Percentiles rank a stretch among this genome's conserved stretches.
These are phyloP conservation scores for Pezicula neosporulosa DNA, from an alignment of 2,329 filamentous ascomycete species.

Conservation along the genomic window DNA sequence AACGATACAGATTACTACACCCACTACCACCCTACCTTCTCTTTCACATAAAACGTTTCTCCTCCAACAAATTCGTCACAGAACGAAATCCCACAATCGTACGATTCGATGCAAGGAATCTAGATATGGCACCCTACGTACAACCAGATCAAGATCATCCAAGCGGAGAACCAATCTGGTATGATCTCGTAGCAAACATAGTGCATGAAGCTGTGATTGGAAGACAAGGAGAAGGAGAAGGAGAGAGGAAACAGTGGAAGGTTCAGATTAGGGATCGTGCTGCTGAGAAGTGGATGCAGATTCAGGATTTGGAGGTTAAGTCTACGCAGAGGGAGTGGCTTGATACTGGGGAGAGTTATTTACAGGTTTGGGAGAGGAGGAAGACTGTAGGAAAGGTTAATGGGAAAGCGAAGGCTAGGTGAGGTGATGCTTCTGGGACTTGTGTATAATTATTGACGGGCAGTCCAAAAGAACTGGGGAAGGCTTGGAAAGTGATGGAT, in stretches of 20 bases:
- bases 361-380: slow-evolving; percentile 94
- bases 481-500: too few relatives aligned
- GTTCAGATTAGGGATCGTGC: slow-evolving; percentile 83
- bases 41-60: slow-evolving; percentile 97
- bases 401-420: slow-evolving; percentile 11
- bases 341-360: slow-evolving; percentile 89
- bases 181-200: slow-evolving; percentile 94
- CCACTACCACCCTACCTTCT: slow-evolving; percentile 87
- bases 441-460: neutral
- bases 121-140: slow-evolving; percentile 88
- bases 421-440: neutral
- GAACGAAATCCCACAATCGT: slow-evolving; percentile 98
- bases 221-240: slow-evolving; percentile 80
- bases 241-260: slow-evolving; percentile 89
- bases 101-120: slow-evolving; percentile 80
- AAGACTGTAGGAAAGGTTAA: slow-evolving; percentile 37
- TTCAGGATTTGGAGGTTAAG: slow-evolving; percentile 92
- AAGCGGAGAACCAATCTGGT: slow-evolving; percentile 80
- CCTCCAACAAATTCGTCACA: slow-evolving; percentile 91
- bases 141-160: slow-evolving; percentile 76
- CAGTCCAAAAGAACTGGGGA: too few relatives aligned
- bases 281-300: slow-evolving; percentile 83
- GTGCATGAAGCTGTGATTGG: slow-evolving; percentile 79
- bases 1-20: slow-evolving; percentile 85
- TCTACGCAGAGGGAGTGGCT: slow-evolving; percentile 83